A percentile compares a stretch with the other conserved stretches of the same genome.
Conservation (phyloP, 371 early-diverging fungal species). For the Rhizopus sp. region DNA sequence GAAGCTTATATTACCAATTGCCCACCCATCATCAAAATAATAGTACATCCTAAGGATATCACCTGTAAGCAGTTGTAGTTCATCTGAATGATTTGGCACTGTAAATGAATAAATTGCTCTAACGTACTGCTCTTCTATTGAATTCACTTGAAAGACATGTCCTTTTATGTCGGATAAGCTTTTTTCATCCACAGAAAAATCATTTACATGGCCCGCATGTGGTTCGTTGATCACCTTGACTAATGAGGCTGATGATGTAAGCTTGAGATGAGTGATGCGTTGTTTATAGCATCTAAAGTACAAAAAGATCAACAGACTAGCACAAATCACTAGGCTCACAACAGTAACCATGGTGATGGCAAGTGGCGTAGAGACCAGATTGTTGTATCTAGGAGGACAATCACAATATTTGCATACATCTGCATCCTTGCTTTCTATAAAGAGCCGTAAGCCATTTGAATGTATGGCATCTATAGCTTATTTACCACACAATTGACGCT, state of each 20-base stretch:
- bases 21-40: conserved; percentile 71
- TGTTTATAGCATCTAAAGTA: too few species aligned
- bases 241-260: too few species aligned
- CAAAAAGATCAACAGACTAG: too few species aligned
- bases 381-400: too few species aligned
- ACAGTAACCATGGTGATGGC: too few species aligned
- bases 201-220: conserved; percentile 1
- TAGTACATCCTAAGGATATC: conserved; percentile 63
- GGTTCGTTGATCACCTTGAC: neutral
- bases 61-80: conserved; percentile 57
- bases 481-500: conserved; percentile 43
- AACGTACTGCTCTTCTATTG: conserved; percentile 23
- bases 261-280: too few species aligned
- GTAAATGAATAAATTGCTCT: conserved; percentile 15
- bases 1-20: conserved; percentile 42
- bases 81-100: conserved; percentile 56
- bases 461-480: neutral
- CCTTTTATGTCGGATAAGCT: conserved; percentile 10
- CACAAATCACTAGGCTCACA: too few species aligned
- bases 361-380: too few species aligned
- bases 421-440: neutral
- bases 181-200: conserved; percentile 2
- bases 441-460: too few species aligned
- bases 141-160: conserved; percentile 24
- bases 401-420: too few species aligned